Conservation (phyloP, 768 basidiomycete species). For the Auriscalpium vulgare region DNA sequence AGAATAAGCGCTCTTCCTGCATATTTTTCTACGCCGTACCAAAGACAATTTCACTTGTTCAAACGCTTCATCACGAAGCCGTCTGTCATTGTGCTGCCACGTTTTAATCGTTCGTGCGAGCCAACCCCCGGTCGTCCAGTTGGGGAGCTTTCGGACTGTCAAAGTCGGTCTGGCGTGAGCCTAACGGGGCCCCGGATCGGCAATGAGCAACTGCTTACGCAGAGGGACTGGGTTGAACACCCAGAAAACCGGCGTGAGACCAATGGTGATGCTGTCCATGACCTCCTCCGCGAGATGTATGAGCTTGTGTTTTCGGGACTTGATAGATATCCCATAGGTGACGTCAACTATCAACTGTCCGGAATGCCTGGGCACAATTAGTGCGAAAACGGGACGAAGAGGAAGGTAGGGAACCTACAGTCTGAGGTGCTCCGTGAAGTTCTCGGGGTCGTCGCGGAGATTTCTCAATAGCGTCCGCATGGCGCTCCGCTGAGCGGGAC, state of each 20-base stretch:
- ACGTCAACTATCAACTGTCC: background rate
- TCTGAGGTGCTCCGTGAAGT: background rate
- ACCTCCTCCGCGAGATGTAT: background rate
- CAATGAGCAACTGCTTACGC: background rate
- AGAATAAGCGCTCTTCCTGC: too few species aligned
- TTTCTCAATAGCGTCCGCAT: background rate
- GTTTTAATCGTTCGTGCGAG: too few species aligned
- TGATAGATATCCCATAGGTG: background rate
- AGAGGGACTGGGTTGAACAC: background rate
- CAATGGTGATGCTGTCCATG: background rate
- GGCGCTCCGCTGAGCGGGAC: background rate
- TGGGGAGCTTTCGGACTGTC: too few species aligned
- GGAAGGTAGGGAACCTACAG: background rate
- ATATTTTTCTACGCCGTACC: too few species aligned
- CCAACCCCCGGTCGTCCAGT: too few species aligned
- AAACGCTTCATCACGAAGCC: too few species aligned
- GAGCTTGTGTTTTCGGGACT: background rate
- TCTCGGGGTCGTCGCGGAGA: background rate
- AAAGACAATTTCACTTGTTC: too few species aligned
- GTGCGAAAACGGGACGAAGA: too few species aligned
- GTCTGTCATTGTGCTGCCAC: too few species aligned
- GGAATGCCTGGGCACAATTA: background rate
- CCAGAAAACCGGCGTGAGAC: background rate
- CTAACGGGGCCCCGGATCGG: too few species aligned
- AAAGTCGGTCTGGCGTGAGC: too few species aligned